Evolutionary conservation across 73 alveolate species (phyloP).

Genomic region (Strombidium stylifer): DNA sequence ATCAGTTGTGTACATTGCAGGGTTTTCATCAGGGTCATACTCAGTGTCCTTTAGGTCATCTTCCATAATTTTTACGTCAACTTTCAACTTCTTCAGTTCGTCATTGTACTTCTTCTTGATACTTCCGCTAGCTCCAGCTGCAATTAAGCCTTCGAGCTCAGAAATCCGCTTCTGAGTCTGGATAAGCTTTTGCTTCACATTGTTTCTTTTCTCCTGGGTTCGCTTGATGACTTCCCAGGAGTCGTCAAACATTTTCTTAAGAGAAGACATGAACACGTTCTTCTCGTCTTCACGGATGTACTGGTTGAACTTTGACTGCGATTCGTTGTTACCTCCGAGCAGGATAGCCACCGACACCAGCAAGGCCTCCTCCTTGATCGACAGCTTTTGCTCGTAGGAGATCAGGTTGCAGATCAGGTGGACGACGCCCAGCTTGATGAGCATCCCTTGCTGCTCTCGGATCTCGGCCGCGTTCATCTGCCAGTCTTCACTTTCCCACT

Average conservation of each 20-base stretch:
- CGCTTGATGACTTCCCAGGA: slow-evolving; percentile 28
- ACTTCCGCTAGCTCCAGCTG: slow-evolving; percentile 1
- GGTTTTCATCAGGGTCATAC: background rate
- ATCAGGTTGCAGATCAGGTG: slow-evolving; percentile 32
- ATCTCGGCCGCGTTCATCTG: slow-evolving; percentile 34
- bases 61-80: background rate
- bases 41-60: slow-evolving; percentile 33
- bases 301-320: slow-evolving; percentile 38
- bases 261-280: slow-evolving; percentile 33
- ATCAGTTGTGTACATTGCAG: too few relatives aligned
- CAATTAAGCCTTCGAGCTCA: background rate
- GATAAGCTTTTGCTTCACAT: slow-evolving; percentile 2
- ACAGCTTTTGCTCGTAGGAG: slow-evolving; percentile 5
- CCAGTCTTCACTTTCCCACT: slow-evolving; percentile 54
- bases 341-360: slow-evolving; percentile 60
- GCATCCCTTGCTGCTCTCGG: slow-evolving; percentile 20
- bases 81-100: slow-evolving; percentile 24
- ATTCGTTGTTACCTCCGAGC: slow-evolving; percentile 57
- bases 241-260: slow-evolving; percentile 19
- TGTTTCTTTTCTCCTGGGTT: slow-evolving; percentile 25
- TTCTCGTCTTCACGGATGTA: slow-evolving; percentile 44
- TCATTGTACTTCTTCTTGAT: slow-evolving; percentile 23
- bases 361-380: slow-evolving; percentile 51
- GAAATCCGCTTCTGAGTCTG: background rate
- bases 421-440: slow-evolving; percentile 28